Conservation (phyloP, 2,329 filamentous ascomycete genomes). For the Balansia obtecta region DNA sequence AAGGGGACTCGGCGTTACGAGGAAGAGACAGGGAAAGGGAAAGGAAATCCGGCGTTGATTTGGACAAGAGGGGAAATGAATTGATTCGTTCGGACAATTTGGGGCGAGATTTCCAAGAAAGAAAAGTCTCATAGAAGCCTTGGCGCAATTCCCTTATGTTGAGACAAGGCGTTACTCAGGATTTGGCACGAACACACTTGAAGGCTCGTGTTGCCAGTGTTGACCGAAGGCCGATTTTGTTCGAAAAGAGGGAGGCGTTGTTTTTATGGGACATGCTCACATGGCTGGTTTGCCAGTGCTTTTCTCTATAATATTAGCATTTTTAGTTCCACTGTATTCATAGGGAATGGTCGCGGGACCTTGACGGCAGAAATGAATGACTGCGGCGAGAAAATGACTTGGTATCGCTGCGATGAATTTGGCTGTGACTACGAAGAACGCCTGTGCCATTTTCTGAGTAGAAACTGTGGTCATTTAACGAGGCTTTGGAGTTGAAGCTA, state of each 20-base stretch:
- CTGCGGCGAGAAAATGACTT: not conserved
- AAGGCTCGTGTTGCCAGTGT: not conserved
- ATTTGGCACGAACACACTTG: too few species aligned
- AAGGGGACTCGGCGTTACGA: slow-evolving; percentile 1
- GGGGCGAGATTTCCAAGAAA: not conserved
- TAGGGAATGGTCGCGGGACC: not conserved
- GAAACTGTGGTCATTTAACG: too few species aligned
- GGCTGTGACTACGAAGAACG: too few species aligned
- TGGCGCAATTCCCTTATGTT: not conserved
- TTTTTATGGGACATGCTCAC: not conserved
- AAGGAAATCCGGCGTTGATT: slow-evolving; percentile 3
- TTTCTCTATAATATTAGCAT: slow-evolving; percentile 2
- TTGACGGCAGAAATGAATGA: not conserved
- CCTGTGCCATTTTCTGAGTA: too few species aligned
- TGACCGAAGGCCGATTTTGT: not conserved
- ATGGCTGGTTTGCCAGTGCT: slow-evolving; percentile 1
- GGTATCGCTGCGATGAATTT: too few species aligned
- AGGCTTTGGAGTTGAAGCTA: too few species aligned
- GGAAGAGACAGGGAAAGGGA: not conserved
- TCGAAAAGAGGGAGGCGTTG: slow-evolving; percentile 2
- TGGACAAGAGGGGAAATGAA: slow-evolving; percentile 1
- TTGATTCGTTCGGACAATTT: not conserved
- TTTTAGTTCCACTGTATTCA: slow-evolving; percentile 1
- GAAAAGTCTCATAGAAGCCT: not conserved
- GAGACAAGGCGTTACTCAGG: not conserved